Percentiles rank a stretch among this genome's conserved stretches.
These are phyloP conservation scores for Colletotrichum sp. DNA, from an alignment of 2,329 filamentous ascomycete genomes.

Conservation along the genomic window DNA sequence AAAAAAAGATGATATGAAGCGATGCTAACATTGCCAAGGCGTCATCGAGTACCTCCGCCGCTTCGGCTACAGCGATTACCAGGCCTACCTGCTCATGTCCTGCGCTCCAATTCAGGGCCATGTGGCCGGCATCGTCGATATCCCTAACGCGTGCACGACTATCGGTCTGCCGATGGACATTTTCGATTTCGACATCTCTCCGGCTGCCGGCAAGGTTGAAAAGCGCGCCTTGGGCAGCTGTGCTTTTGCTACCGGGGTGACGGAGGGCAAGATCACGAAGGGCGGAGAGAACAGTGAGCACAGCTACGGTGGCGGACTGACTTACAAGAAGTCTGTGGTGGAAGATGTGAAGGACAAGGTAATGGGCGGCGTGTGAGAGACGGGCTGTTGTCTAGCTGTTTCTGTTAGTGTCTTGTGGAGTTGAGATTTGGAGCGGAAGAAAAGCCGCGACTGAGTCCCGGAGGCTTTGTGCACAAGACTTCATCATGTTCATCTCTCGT, in stretches of 20 bases:
- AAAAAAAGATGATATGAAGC: neutral
- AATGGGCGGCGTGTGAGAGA: conserved; percentile 25
- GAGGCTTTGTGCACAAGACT: neutral
- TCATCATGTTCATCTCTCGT: neutral
- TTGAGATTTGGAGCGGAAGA: neutral
- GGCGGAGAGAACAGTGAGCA: conserved; percentile 52
- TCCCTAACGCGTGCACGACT: conserved; percentile 90
- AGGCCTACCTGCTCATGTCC: conserved; percentile 84
- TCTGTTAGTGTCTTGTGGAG: neutral
- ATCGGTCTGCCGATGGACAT: conserved; percentile 91
- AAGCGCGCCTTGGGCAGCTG: conserved; percentile 51
- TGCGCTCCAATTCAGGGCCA: conserved; percentile 89
- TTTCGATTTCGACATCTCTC: conserved; percentile 90
- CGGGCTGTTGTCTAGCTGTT: neutral
- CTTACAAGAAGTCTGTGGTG: conserved; percentile 41
- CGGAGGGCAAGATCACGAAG: conserved; percentile 45
- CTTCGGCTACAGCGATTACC: conserved; percentile 75
- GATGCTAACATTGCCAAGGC: conserved; percentile 36
- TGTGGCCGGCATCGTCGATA: conserved; percentile 87
- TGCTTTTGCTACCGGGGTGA: conserved; percentile 62
- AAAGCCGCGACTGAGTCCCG: neutral
- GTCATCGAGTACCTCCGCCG: conserved; percentile 81
- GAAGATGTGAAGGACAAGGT: conserved; percentile 25
- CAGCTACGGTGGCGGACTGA: conserved; percentile 57
- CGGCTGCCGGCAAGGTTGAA: conserved; percentile 55